Evolutionary conservation across 495 filamentous ascomycete species (phyloP), one percentile per base, ranked within the genome.

Genomic region (Daldinia grandis): DNA sequence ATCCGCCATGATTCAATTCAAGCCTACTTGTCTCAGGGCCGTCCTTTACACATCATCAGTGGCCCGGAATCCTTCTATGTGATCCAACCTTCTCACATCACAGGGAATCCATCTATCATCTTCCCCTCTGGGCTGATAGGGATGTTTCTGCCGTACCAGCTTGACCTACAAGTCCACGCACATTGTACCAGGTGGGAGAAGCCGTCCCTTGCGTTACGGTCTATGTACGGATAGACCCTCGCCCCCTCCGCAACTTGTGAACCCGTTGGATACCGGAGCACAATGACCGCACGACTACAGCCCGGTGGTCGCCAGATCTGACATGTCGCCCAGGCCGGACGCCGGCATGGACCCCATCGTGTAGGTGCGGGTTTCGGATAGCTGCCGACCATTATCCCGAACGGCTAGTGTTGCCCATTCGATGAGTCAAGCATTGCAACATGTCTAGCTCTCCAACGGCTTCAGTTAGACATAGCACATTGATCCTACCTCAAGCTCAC

Each of bases 271-370:
- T 37, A 50, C 50, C 64, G 69, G 69, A 42, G 49, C 60, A 65
- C 69, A 64, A 57, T 51, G 57, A 53, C 62, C 61, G 65, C 37
- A 38, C 65, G 10, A 59, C 33, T 35, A 47, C 28, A 62, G 47
- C 49, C 65, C 60, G 33, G 62, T 65, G 55, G 61, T 65, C 51
- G 70, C 65, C 49, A 73, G 65, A 68, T 68, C 65, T 65, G 65
- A 73, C 65, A 72, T 72, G 61, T 68, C 69, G 54, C 60, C 57
- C 58, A 61, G 59, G 61, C 69, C 69, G 69, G 69, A 4, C 50
- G 55, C 55, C 69, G 69, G 27, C 69, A 72, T 67, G 49, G 55
- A 31, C 60, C 60, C 50, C 69, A 65, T 68, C 60, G 62, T 61
- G 51, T 28, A 51, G 27, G 30, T 5, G 25, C 37, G 42, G 57